These are phyloP conservation scores for Buddleja alternifolia DNA, from an alignment of 257 asterid genomes.

Conservation along the genomic window DNA sequence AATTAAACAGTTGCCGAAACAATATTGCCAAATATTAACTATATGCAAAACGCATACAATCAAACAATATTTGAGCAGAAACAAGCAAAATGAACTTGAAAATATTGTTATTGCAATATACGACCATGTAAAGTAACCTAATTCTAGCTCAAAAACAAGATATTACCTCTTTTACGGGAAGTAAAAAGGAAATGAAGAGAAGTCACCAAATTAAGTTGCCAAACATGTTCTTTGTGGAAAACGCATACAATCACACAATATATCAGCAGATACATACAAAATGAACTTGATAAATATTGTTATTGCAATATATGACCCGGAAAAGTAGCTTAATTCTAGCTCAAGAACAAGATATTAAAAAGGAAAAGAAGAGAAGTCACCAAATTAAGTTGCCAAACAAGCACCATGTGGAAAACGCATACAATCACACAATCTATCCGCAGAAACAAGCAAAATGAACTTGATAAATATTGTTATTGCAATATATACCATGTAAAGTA, in stretches of 20 bases:
- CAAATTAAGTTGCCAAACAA: no score
- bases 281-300: slow-evolving; percentile 4
- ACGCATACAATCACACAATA: slow-evolving; percentile 2
- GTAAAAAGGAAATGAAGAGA: slow-evolving; percentile 61
- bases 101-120: slow-evolving; percentile 12
- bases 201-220: no score
- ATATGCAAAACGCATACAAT: background rate
- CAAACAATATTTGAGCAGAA: slow-evolving; percentile 15
- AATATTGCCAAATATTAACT: background rate
- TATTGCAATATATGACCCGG: slow-evolving; percentile 9
- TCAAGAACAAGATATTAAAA: slow-evolving; percentile 34
- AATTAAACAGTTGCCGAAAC: slow-evolving; percentile 13
- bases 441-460: background rate
- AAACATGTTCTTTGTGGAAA: background rate
- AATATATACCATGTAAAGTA: slow-evolving; percentile 20
- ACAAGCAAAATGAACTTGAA: background rate
- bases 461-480: slow-evolving; percentile 11
- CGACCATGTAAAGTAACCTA: slow-evolving; percentile 25
- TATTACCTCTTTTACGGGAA: slow-evolving; percentile 5
- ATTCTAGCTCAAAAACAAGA: slow-evolving; percentile 24
- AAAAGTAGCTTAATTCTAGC: slow-evolving; percentile 27
- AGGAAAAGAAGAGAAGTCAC: slow-evolving; percentile 69
- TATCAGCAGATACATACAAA: slow-evolving; percentile 5
- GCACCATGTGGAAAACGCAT: background rate
- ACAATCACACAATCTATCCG: slow-evolving; percentile 13